Conservation (phyloP, 805 yeast genomes). For the Candida krabiensis region DNA sequence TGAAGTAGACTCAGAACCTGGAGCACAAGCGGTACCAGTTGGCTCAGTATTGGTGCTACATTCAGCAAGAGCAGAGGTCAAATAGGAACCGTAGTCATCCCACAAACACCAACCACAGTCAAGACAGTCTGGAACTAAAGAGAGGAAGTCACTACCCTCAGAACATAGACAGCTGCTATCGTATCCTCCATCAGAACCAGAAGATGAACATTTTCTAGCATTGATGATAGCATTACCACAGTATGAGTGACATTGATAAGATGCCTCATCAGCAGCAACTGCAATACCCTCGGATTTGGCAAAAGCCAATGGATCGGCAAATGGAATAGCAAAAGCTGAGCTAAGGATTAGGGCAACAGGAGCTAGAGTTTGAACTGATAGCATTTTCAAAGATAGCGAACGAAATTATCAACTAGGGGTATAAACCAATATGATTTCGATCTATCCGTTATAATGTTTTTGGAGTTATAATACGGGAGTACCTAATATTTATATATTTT, state of each 20-base stretch:
- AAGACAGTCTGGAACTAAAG: constrained; percentile 34
- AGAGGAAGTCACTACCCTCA: constrained; percentile 26
- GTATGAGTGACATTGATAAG: constrained; percentile 34
- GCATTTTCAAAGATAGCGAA: constrained; percentile 5
- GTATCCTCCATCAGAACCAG: constrained; percentile 28
- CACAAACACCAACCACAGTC: constrained; percentile 43
- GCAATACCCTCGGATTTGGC: constrained; percentile 32
- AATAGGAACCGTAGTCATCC: constrained; percentile 35
- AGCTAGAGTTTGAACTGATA: constrained; percentile 4
- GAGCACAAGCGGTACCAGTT: constrained; percentile 35
- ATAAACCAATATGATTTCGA: too few species aligned
- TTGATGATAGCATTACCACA: constrained; percentile 36
- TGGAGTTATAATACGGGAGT: too few species aligned
- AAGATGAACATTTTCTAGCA: constrained; percentile 29
- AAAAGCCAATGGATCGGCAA: constrained; percentile 27
- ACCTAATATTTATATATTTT: too few species aligned
- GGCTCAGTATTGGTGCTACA: constrained; percentile 36
- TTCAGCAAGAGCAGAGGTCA: constrained; percentile 32
- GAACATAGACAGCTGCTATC: constrained; percentile 34
- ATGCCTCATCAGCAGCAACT: constrained; percentile 31
- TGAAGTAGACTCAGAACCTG: constrained; percentile 11
- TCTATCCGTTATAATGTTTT: too few species aligned
- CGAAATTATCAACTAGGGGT: not conserved
- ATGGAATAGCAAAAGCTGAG: constrained; percentile 9
- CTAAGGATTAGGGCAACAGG: not conserved